These are phyloP conservation scores for Colletotrichum paranaense DNA, from an alignment of 2,329 filamentous ascomycete species.

Conservation along the genomic window DNA sequence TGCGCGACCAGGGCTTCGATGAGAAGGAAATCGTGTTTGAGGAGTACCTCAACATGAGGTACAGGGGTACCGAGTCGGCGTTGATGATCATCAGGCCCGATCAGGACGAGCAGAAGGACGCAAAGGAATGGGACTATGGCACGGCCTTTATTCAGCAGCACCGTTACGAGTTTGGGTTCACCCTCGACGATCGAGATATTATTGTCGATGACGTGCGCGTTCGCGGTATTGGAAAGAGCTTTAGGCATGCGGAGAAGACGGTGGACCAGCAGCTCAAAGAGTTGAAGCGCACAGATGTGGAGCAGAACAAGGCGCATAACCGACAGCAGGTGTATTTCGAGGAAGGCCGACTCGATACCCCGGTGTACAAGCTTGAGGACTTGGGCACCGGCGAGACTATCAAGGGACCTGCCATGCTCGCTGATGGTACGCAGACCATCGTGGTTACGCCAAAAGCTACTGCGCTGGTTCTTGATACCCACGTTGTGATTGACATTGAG, in stretches of 20 bases:
- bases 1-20: slow-evolving; percentile 83
- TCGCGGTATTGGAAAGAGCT: slow-evolving; percentile 89
- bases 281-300: slow-evolving; percentile 69
- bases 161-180: slow-evolving; percentile 93
- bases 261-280: slow-evolving; percentile 85
- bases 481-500: slow-evolving; percentile 88
- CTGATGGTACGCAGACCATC: slow-evolving; percentile 91
- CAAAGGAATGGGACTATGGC: slow-evolving; percentile 81
- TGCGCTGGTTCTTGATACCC: slow-evolving; percentile 84
- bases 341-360: slow-evolving; percentile 79
- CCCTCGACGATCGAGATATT: slow-evolving; percentile 83
- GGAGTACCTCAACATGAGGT: slow-evolving; percentile 94
- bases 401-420: slow-evolving; percentile 85
- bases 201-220: slow-evolving; percentile 92
- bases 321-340: slow-evolving; percentile 82
- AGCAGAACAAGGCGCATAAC: slow-evolving; percentile 71
- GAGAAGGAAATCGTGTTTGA: slow-evolving; percentile 83
- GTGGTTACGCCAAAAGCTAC: slow-evolving; percentile 84
- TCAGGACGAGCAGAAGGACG: slow-evolving; percentile 68
- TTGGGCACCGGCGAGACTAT: slow-evolving; percentile 79
- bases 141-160: slow-evolving; percentile 88
- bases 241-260: slow-evolving; percentile 81
- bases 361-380: slow-evolving; percentile 84
- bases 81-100: slow-evolving; percentile 87
- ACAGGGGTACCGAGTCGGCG: slow-evolving; percentile 89